phyloP scores from a whole-genome alignment of 2,329 filamentous ascomycete species.

The Penicillium nordicum region DNA sequence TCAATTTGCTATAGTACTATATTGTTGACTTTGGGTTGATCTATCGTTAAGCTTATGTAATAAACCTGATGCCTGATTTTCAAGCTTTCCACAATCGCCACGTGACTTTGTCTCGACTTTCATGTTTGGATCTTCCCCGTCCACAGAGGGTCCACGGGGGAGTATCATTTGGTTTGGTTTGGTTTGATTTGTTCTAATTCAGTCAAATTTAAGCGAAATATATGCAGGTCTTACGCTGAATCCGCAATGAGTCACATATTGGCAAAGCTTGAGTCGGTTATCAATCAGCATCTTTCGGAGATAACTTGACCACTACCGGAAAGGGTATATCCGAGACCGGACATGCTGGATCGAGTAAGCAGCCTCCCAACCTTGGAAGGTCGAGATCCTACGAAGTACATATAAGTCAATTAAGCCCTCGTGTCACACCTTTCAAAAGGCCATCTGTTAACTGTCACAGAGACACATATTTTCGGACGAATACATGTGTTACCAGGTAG shows the following conservation, averaged over 20 bases:
- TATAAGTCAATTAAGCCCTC: not conserved
- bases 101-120: no score
- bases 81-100: no score
- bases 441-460: not conserved
- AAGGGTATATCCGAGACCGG: not conserved
- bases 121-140: no score
- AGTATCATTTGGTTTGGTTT: no score
- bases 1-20: no score
- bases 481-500: not conserved
- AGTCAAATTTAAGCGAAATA: no score
- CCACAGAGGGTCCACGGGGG: no score
- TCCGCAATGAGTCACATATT: not conserved
- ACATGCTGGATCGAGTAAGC: not conserved
- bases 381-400: not conserved
- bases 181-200: no score
- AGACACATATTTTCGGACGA: not conserved
- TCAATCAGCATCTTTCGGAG: conserved; percentile 1
- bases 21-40: no score
- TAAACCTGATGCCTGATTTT: no score
- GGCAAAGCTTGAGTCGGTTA: not conserved
- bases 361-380: not conserved
- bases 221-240: no score
- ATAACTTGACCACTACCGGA: not conserved
- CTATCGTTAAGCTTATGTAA: no score
- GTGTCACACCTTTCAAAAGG: not conserved